Base-by-base conservation (phyloP, 2,329 filamentous ascomycete genomes). In the Dothistroma septosporum region DNA sequence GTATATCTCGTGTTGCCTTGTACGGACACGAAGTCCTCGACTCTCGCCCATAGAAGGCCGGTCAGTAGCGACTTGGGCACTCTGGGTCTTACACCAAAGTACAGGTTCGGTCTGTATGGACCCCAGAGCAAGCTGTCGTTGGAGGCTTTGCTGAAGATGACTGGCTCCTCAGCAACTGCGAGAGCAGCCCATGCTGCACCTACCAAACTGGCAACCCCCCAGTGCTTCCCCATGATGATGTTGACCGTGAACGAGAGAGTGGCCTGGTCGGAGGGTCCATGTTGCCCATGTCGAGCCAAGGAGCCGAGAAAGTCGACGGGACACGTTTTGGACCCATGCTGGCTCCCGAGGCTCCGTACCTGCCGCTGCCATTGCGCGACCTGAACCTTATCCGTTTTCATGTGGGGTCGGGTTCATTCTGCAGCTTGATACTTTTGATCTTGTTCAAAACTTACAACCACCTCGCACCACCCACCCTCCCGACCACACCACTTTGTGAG, bases 41-140 rank as follows among this genome's bases (percentile, higher is more conserved):
- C 87, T 69, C 89, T 88, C 5, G 87, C 86, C 94, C 94, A 99
- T 79, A 97, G 85, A 73, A 99, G 80, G 0, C 90, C 92, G 1
- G 90, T 87, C 76, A 88, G 86, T 67, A 97, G 75, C 69, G 90
- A 92, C 73, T 92, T 87, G 0, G 92, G 89, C 54, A 93, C 82
- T 61, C 92, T 84, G 50, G 93, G 91, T 21, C 91, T 84, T 37
- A 96, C 85, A 1, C 93, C 93, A 79, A 97, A 97, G 77, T 97
- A 97, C 49, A 97, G 77, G 72, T 97, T 97, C 0, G 93, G 89
- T 68, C 91, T 86, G 78, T 97, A 99, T 1, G 94, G 91, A 0
- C 94, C 94, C 94, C 94, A 99, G 79, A 97, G 82, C 69, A 99
- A 81, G 71, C 89, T 93, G 72, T 95, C 84, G 76, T 97, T 96